A percentile compares a stretch with the other conserved stretches of the same genome.
These are phyloP conservation scores for Fusarium annulatum DNA, from an alignment of 2,329 filamentous ascomycete genomes.

Conservation along the genomic window DNA sequence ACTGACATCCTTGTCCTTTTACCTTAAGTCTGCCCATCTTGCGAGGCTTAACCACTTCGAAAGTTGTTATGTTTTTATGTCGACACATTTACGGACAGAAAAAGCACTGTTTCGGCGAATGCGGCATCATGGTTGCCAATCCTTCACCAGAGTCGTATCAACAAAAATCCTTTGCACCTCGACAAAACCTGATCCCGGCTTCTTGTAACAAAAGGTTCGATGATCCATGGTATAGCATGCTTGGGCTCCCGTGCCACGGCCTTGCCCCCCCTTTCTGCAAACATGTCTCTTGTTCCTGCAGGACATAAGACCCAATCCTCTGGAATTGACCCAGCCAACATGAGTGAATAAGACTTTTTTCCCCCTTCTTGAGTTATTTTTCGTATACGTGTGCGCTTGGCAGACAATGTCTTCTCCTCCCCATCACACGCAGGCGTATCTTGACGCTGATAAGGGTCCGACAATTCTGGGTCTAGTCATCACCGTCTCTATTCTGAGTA, in stretches of 20 bases:
- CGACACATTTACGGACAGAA: neutral
- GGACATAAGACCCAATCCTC: neutral
- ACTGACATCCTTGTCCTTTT: neutral
- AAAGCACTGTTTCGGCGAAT: neutral
- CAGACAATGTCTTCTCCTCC: constrained; percentile 9
- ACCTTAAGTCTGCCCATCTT: neutral
- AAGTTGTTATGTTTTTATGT: neutral
- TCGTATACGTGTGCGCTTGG: neutral
- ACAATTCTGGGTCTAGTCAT: constrained; percentile 19
- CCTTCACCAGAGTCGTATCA: neutral
- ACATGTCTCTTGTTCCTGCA: neutral
- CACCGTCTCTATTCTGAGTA: constrained; percentile 21
- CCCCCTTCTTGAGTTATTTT: neutral
- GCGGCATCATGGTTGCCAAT: neutral
- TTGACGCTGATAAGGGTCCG: constrained; percentile 29
- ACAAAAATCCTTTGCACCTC: neutral
- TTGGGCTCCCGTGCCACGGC: neutral
- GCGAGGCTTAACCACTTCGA: neutral
- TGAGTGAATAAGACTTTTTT: neutral
- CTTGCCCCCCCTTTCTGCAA: neutral
- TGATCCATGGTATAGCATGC: neutral
- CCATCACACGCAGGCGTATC: constrained; percentile 15
- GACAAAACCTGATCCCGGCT: neutral
- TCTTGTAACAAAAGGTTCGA: neutral
- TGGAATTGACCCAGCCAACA: neutral